Percentiles rank a stretch among this genome's conserved stretches.
phyloP scores from a whole-genome alignment of 176 grass and related monocot species.

The Canna indica region DNA sequence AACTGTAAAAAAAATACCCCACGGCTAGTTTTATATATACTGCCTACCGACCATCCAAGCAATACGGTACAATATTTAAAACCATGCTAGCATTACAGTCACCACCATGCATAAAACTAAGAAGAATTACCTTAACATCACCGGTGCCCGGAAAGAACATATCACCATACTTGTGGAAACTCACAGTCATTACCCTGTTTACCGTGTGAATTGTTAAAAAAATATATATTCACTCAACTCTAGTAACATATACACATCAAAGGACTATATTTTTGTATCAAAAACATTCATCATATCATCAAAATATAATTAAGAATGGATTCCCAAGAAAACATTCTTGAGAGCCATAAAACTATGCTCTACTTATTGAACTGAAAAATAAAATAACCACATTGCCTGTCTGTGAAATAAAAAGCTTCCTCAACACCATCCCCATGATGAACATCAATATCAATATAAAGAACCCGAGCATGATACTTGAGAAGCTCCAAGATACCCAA shows the following conservation, averaged over 20 bases:
- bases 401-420: slow-evolving; percentile 98
- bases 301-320: neutral
- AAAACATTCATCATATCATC: neutral
- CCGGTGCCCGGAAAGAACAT: slow-evolving; percentile 95
- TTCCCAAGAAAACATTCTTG: neutral
- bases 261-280: neutral
- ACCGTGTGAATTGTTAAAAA: slow-evolving; percentile 14
- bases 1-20: too few relatives aligned
- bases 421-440: slow-evolving; percentile 99
- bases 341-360: neutral
- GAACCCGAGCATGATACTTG: slow-evolving; percentile 87
- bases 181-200: slow-evolving; percentile 95
- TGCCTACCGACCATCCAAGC: too few relatives aligned
- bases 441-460: slow-evolving; percentile 98
- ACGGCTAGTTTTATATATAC: too few relatives aligned
- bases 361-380: slow-evolving; percentile 3
- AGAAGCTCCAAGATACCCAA: slow-evolving; percentile 96
- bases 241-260: neutral
- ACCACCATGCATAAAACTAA: neutral
- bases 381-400: slow-evolving; percentile 35
- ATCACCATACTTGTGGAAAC: slow-evolving; percentile 94
- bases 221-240: slow-evolving; percentile 6
- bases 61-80: too few relatives aligned
- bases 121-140: slow-evolving; percentile 73
- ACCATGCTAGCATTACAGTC: neutral